These are phyloP conservation scores for carrot (Daucus carota) DNA, from an alignment of 129 eudicot genomes.

Conservation along the genomic window DH1_v3.0 NC_030382.2:38564501-38565000, in stretches of 20 bases:
- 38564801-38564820: conserved; percentile 26
- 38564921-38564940: neutral
- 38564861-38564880: conserved; percentile 11
- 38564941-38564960: no score
- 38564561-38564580: conserved; percentile 27
- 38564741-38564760: conserved; percentile 24
- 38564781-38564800: conserved; percentile 37
- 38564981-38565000: no score
- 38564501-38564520: no score
- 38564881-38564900: neutral
- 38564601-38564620: neutral
- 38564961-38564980: no score
- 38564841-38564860: conserved; percentile 17
- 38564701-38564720: no score
- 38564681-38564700: conserved; percentile 28
- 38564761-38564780: conserved; percentile 31
- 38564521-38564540: conserved; percentile 14
- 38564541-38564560: conserved; percentile 37
- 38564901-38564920: neutral
- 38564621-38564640: conserved; percentile 15
- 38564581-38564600: conserved; percentile 17
- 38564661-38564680: conserved; percentile 40
- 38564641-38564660: conserved; percentile 27
- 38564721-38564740: no score
- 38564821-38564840: neutral